Base-by-base conservation (phyloP, 352 stramenopile species). In the Elongisporangium prolatum region DNA sequence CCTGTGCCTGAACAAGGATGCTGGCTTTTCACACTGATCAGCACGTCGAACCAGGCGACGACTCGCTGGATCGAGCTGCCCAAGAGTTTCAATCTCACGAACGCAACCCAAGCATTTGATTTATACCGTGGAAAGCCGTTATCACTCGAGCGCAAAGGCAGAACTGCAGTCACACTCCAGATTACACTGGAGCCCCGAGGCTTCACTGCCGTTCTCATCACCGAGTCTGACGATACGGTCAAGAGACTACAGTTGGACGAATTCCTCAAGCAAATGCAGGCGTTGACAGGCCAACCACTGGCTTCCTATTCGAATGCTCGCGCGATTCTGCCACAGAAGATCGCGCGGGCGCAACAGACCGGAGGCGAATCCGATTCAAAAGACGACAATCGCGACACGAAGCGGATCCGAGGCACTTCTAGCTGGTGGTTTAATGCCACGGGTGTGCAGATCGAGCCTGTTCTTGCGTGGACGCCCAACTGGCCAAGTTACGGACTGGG, bases 391-490 rank as follows among this genome's bases (percentile, higher is more conserved):
- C 28, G 14, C 14, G 69, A 48, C 8, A 89, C 91, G 85, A 60
- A 81, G 37, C 65, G 49, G 10, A 74, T 94, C 16, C 53, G 55
- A 14, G 83, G 85, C 7, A 59, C 61, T 8, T 25, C 48, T 5
- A 70, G 69, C 37, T 95, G 85, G 85, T 89, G 75, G 75, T 95
- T 95, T 60, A 91, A 89, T 48, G 83, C 91, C 22, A 82, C 67
- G 37, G 81, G 79, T 34, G 81, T 95, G 48, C 80, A 92, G 60
- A 91, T 95, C 50, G 85, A 95, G 50, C 85, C 85, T 13, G 85
- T 92, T 4, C 54, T 57, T 2, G 62, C 64, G 24, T 93, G 83
- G 85, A 95, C 84, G 0, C 85, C 85, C 1, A 81, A 69, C 17
- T 77, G 67, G 38, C 54, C 57, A 22, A 50, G 82, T 20, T 90